A percentile compares a stretch with the other conserved stretches of the same genome.
These are phyloP conservation scores for Periglandula ipomoeae DNA, from an alignment of 2,329 filamentous ascomycete species.

Conservation along the genomic window DNA sequence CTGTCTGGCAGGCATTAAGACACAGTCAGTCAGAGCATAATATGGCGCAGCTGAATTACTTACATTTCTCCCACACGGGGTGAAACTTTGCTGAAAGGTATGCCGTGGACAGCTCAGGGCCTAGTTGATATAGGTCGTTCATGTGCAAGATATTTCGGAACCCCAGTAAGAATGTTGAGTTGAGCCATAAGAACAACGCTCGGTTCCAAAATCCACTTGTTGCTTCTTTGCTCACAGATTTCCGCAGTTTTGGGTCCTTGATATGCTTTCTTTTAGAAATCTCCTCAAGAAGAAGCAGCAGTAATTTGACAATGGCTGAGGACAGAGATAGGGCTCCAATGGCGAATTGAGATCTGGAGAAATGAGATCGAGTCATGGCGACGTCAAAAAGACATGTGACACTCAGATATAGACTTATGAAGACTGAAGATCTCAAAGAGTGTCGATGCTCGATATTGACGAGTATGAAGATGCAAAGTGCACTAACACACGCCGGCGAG, in stretches of 20 bases:
- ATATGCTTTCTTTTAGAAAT: slow-evolving; percentile 6
- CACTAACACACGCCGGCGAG: slow-evolving; percentile 18
- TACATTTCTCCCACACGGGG: slow-evolving; percentile 1
- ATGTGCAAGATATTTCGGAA: slow-evolving; percentile 21
- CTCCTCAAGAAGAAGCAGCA: slow-evolving; percentile 28
- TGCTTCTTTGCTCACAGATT: slow-evolving; percentile 6
- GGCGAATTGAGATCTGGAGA: slow-evolving; percentile 6
- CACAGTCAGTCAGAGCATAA: too few relatives aligned
- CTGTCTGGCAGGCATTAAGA: too few relatives aligned
- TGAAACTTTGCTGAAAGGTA: not conserved
- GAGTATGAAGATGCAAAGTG: slow-evolving; percentile 15
- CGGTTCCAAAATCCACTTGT: slow-evolving; percentile 18
- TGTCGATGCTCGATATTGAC: slow-evolving; percentile 24
- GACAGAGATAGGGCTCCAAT: slow-evolving; percentile 21
- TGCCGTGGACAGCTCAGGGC: slow-evolving; percentile 7
- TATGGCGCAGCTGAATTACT: not conserved
- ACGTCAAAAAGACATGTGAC: slow-evolving; percentile 30
- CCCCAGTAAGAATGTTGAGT: slow-evolving; percentile 19
- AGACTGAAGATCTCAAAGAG: slow-evolving; percentile 28
- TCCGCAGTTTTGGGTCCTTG: not conserved
- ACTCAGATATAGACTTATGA: slow-evolving; percentile 30
- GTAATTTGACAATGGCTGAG: slow-evolving; percentile 21
- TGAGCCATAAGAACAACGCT: slow-evolving; percentile 19
- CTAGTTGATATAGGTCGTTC: slow-evolving; percentile 20
- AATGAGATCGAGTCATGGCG: slow-evolving; percentile 24